A percentile compares a stretch with the other conserved stretches of the same genome.
Evolutionary conservation across 495 filamentous ascomycete species (phyloP).

Genomic region (Chaetomium tenue): DNA sequence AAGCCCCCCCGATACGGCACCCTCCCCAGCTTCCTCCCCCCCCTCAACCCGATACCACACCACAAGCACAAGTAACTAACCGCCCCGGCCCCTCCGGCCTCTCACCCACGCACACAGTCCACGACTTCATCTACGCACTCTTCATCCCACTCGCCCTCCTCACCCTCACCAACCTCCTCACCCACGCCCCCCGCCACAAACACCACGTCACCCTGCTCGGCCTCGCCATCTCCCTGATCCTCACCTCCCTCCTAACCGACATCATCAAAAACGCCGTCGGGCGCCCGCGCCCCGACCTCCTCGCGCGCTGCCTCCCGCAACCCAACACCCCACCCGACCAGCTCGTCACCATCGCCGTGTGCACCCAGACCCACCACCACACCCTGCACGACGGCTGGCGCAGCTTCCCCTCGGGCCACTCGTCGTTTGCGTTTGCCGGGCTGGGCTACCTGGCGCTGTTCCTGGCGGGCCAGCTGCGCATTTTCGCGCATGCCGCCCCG

Average conservation of each 20-base stretch:
- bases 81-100: not conserved
- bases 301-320: conserved; percentile 78
- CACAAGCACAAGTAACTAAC: too few species aligned
- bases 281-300: conserved; percentile 83
- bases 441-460: conserved; percentile 82
- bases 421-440: conserved; percentile 79
- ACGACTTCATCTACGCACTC: conserved; percentile 74
- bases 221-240: conserved; percentile 69
- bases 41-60: not conserved
- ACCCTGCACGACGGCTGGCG: conserved; percentile 89
- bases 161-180: conserved; percentile 59
- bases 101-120: conserved; percentile 45
- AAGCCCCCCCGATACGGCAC: conserved; percentile 37
- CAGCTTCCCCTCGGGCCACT: conserved; percentile 88
- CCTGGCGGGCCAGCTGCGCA: conserved; percentile 72
- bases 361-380: conserved; percentile 74
- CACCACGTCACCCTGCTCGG: conserved; percentile 82
- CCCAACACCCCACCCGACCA: conserved; percentile 60
- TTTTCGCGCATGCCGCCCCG: conserved; percentile 61
- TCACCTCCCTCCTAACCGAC: conserved; percentile 83
- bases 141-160: conserved; percentile 66
- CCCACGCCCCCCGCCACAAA: conserved; percentile 67
- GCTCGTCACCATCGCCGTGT: conserved; percentile 73
- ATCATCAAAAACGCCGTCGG: conserved; percentile 90
- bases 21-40: not conserved